These are phyloP conservation scores for Colletotrichum spinosum DNA, from an alignment of 2,329 filamentous ascomycete genomes.

Conservation along the genomic window DNA sequence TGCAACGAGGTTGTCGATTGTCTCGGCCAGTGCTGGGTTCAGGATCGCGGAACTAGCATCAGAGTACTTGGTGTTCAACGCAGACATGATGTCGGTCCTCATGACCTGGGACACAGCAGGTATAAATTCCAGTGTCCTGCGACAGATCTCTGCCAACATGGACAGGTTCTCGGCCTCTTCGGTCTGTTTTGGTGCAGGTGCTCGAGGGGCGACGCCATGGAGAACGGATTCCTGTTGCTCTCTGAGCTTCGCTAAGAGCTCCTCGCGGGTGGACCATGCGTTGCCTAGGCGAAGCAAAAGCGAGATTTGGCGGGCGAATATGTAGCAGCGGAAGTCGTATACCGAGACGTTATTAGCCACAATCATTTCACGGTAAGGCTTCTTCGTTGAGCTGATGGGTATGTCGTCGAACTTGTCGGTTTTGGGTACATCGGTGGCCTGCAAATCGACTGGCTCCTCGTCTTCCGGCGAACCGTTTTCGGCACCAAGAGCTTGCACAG, in stretches of 20 bases:
- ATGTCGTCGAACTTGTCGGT: constrained; percentile 64
- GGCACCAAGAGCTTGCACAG: constrained; percentile 53
- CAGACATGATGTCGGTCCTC: constrained; percentile 79
- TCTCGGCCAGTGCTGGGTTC: constrained; percentile 57
- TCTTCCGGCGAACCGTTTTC: constrained; percentile 48
- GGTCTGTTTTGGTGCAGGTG: constrained; percentile 59
- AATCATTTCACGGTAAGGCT: constrained; percentile 91
- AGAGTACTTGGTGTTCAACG: constrained; percentile 54
- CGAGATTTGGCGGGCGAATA: constrained; percentile 89
- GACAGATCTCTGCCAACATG: constrained; percentile 88
- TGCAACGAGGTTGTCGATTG: constrained; percentile 79
- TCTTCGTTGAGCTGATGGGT: constrained; percentile 72
- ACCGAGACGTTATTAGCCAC: constrained; percentile 94
- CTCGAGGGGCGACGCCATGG: constrained; percentile 66
- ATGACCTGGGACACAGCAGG: constrained; percentile 83
- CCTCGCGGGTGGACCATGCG: constrained; percentile 70
- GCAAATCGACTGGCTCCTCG: constrained; percentile 62
- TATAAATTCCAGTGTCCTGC: constrained; percentile 85
- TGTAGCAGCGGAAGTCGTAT: constrained; percentile 94
- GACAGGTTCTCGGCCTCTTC: constrained; percentile 79
- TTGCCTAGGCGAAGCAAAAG: constrained; percentile 88
- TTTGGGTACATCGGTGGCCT: constrained; percentile 53
- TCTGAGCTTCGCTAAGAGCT: constrained; percentile 70
- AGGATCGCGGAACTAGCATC: constrained; percentile 43
- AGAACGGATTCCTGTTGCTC: constrained; percentile 71